Evolutionary conservation across 2,329 filamentous ascomycete genomes (phyloP).

Genomic region (Neospermospora avenae): DNA sequence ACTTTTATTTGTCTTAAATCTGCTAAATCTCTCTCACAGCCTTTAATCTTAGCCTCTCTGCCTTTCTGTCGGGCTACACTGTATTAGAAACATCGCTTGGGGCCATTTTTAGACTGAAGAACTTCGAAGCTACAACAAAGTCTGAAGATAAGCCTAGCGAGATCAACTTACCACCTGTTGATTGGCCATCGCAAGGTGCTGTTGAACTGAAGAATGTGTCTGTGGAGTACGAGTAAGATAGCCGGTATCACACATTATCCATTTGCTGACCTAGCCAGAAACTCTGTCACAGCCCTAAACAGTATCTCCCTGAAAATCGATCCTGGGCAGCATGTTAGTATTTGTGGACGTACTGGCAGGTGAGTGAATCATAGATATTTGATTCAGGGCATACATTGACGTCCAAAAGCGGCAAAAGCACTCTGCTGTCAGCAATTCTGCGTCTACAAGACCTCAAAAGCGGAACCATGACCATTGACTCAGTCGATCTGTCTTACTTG

Average conservation of each 20-base stretch:
- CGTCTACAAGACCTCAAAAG: background rate
- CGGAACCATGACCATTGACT: background rate
- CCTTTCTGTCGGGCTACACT: too few species aligned
- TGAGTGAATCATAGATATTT: too few species aligned
- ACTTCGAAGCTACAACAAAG: background rate
- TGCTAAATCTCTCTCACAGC: too few species aligned
- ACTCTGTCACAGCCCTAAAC: too few species aligned
- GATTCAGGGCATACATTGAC: too few species aligned
- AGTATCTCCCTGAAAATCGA: background rate
- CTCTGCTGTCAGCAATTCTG: background rate
- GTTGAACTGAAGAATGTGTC: background rate
- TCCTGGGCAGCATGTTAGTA: background rate
- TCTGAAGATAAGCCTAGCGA: background rate
- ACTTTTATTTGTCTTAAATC: too few species aligned
- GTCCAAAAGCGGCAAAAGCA: background rate
- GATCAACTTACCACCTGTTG: background rate
- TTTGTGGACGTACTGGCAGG: background rate
- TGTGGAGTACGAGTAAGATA: background rate
- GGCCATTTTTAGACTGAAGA: background rate
- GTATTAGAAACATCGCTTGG: background rate
- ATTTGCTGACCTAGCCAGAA: too few species aligned
- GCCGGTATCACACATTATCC: too few species aligned
- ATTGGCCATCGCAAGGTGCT: background rate
- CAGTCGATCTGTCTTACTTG: background rate
- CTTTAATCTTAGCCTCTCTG: too few species aligned